Evolutionary conservation across 164 flowering plant species (phyloP).

Genomic region (Chloranthus sessilifolius): DNA sequence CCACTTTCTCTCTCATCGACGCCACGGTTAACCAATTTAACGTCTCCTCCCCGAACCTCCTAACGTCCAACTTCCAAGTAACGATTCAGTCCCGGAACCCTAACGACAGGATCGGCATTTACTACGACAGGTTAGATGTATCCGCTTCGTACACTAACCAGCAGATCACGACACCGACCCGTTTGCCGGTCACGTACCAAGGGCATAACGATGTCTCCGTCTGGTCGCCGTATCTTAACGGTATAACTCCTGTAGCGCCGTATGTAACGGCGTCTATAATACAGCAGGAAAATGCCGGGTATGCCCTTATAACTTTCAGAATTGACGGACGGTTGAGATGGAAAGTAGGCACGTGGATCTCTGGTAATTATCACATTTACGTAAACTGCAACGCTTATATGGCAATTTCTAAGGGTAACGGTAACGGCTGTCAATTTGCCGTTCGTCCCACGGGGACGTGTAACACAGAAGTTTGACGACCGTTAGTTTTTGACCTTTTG

Average conservation of each 20-base stretch:
- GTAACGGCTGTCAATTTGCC: too few species aligned
- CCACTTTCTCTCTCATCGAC: constrained; percentile 64
- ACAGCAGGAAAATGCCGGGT: constrained; percentile 39
- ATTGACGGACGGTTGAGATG: constrained; percentile 59
- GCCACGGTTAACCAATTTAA: constrained; percentile 73
- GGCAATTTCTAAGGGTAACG: too few species aligned
- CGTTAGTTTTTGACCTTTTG: too few species aligned
- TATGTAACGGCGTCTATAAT: constrained; percentile 32
- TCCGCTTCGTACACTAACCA: constrained; percentile 60
- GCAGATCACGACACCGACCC: constrained; percentile 55
- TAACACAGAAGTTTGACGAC: too few species aligned
- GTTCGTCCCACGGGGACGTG: too few species aligned
- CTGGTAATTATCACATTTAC: constrained; percentile 55
- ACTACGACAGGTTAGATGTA: constrained; percentile 61
- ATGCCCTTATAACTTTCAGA: constrained; percentile 32
- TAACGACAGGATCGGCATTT: constrained; percentile 56
- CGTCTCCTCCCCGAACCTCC: constrained; percentile 43
- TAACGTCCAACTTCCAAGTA: constrained; percentile 50
- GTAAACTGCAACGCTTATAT: constrained; percentile 32
- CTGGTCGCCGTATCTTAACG: constrained; percentile 70
- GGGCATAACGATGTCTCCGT: constrained; percentile 55
- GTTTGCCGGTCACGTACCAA: constrained; percentile 52
- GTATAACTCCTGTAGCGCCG: constrained; percentile 59
- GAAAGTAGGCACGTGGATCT: constrained; percentile 53
- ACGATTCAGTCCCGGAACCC: constrained; percentile 63